phyloP scores from a whole-genome alignment of 257 asterid genomes.

The Thymus mandschuricus region DNA sequence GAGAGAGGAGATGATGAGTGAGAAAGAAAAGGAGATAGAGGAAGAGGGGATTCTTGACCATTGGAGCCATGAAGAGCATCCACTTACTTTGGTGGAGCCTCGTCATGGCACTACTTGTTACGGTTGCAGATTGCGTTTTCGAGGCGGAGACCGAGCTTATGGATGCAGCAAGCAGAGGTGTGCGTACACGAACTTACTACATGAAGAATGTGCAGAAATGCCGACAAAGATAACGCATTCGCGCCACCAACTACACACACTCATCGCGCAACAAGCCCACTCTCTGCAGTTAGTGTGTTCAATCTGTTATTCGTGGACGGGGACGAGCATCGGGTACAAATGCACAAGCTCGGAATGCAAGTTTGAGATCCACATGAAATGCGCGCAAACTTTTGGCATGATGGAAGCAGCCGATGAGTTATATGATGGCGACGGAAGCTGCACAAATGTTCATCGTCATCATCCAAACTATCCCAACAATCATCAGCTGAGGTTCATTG shows the following conservation, averaged over 20 bases:
- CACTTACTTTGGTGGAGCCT: too few relatives aligned
- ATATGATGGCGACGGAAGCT: background rate
- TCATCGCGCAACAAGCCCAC: background rate
- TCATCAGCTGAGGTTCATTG: background rate
- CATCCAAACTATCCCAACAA: background rate
- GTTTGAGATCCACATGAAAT: background rate
- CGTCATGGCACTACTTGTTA: background rate
- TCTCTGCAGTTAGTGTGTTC: background rate
- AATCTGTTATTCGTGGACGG: background rate
- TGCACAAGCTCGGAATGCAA: background rate
- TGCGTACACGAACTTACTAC: background rate
- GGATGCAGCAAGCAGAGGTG: background rate
- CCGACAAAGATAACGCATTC: background rate
- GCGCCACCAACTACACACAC: background rate
- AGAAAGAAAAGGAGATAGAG: too few relatives aligned
- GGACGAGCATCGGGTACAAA: background rate
- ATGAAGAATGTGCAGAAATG: background rate
- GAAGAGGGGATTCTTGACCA: too few relatives aligned
- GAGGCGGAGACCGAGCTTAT: background rate
- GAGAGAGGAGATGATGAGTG: too few relatives aligned
- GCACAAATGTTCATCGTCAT: too few relatives aligned
- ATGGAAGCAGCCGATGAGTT: background rate
- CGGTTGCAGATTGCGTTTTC: background rate
- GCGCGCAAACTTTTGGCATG: background rate
- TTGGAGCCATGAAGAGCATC: too few relatives aligned